Evolutionary conservation across 164 flowering plant species (phyloP).

Genomic region (Euptelea pleiosperma): DNA sequence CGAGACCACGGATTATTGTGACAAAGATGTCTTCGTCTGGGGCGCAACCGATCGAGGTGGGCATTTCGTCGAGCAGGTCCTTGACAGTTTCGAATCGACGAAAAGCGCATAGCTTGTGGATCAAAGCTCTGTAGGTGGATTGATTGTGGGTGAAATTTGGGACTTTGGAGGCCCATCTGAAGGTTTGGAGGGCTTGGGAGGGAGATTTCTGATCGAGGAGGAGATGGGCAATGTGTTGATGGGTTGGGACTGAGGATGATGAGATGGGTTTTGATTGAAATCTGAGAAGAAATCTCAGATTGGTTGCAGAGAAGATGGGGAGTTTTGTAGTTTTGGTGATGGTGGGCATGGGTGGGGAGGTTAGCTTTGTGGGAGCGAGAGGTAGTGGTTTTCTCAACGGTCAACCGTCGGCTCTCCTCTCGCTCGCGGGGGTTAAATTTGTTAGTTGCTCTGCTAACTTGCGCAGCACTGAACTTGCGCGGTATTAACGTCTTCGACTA

Average conservation of each 20-base stretch:
- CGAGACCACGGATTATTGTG: slow-evolving; percentile 62
- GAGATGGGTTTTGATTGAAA: slow-evolving; percentile 23
- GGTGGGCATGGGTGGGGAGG: slow-evolving; percentile 40
- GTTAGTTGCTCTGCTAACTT: too few relatives aligned
- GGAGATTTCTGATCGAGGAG: slow-evolving; percentile 66
- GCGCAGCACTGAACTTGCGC: too few relatives aligned
- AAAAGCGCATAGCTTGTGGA: slow-evolving; percentile 67
- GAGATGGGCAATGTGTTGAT: slow-evolving; percentile 58
- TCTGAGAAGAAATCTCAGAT: slow-evolving; percentile 1
- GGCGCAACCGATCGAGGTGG: slow-evolving; percentile 44
- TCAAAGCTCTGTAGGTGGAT: slow-evolving; percentile 70
- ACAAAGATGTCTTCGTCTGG: slow-evolving; percentile 77
- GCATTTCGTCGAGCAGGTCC: slow-evolving; percentile 79
- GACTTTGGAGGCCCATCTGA: slow-evolving; percentile 73
- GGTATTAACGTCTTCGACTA: too few relatives aligned
- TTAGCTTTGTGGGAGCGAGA: slow-evolving; percentile 58
- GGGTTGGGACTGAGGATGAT: slow-evolving; percentile 42
- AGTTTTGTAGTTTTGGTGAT: slow-evolving; percentile 4
- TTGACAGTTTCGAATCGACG: slow-evolving; percentile 54
- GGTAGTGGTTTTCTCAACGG: slow-evolving; percentile 56
- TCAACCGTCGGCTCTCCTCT: too few relatives aligned
- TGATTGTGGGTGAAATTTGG: slow-evolving; percentile 60
- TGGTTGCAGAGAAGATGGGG: not conserved
- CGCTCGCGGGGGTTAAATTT: too few relatives aligned
- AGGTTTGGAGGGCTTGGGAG: slow-evolving; percentile 60